Percentiles rank a stretch among this genome's conserved stretches.
phyloP scores from a whole-genome alignment of 1,284 basidiomycete genomes.

The Cryptococcus sp. region DNA sequence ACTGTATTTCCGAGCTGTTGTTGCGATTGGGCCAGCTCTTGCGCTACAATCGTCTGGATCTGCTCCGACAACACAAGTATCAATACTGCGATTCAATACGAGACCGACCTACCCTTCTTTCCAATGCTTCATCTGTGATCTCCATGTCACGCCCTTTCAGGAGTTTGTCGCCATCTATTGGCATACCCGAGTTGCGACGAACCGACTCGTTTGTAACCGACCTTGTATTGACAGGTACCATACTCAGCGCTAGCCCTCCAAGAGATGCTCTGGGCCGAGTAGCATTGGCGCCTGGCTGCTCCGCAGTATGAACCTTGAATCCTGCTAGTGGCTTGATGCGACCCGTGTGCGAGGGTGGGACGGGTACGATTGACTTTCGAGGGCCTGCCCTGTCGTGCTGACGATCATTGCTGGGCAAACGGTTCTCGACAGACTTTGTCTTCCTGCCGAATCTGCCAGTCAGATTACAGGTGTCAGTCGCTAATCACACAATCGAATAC shows the following conservation, averaged over 20 bases:
- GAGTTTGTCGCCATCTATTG: no score
- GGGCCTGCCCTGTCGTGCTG: background rate
- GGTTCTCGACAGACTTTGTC: conserved; percentile 18
- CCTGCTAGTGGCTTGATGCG: background rate
- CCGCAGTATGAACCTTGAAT: conserved; percentile 1
- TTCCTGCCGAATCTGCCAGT: conserved; percentile 17
- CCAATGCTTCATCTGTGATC: no score
- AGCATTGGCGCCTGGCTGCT: no score
- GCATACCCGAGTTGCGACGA: no score
- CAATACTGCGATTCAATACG: no score
- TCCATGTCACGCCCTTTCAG: no score
- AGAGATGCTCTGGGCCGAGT: background rate
- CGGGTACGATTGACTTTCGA: background rate
- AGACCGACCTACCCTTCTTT: no score
- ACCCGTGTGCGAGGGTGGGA: background rate
- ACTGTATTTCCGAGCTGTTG: no score
- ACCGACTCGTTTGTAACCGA: no score
- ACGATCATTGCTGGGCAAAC: conserved; percentile 1
- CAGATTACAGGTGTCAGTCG: background rate
- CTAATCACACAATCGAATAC: no score
- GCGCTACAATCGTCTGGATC: conserved; percentile 19
- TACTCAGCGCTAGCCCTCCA: no score
- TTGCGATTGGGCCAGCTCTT: conserved; percentile 8
- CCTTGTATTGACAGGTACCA: no score
- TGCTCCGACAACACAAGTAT: background rate